Evolutionary conservation across 169 alveolate genomes (phyloP).

Genomic region (Eimeria nieschulzi): DNA sequence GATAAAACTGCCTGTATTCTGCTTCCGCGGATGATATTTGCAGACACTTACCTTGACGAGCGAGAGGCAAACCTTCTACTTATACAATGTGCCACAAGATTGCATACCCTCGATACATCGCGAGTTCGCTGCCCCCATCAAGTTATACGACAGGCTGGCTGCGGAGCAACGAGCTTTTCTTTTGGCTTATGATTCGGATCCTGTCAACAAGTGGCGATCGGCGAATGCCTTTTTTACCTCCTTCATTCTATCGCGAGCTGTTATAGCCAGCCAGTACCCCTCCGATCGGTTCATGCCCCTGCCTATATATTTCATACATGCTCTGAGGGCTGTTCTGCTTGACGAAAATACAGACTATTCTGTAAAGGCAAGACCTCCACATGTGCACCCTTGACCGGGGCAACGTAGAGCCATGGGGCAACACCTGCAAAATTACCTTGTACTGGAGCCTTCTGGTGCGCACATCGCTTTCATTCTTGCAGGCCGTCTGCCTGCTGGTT

Average conservation of each 20-base stretch:
- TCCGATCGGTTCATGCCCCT: neutral
- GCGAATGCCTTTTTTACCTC: neutral
- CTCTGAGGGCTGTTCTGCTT: neutral
- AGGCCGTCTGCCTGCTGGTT: neutral
- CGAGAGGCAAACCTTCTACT: neutral
- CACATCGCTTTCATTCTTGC: neutral
- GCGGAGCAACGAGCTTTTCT: slow-evolving; percentile 86
- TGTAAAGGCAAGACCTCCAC: neutral
- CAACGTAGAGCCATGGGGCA: neutral
- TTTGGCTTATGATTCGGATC: slow-evolving; percentile 88
- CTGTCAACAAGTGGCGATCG: slow-evolving; percentile 73
- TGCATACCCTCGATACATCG: slow-evolving; percentile 55
- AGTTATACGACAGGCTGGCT: slow-evolving; percentile 81
- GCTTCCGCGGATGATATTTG: neutral
- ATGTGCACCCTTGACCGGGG: neutral
- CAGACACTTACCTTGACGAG: slow-evolving; percentile 20
- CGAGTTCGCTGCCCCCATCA: slow-evolving; percentile 93
- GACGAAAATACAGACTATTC: neutral
- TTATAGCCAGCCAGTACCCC: neutral
- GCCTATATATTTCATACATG: neutral
- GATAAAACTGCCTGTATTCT: neutral
- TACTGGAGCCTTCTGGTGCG: neutral
- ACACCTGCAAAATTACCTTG: neutral
- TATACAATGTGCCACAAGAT: neutral
- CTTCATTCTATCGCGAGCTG: neutral